Evolutionary conservation across 805 yeast genomes (phyloP).

Genomic region (Metschnikowia reukaufii): DNA sequence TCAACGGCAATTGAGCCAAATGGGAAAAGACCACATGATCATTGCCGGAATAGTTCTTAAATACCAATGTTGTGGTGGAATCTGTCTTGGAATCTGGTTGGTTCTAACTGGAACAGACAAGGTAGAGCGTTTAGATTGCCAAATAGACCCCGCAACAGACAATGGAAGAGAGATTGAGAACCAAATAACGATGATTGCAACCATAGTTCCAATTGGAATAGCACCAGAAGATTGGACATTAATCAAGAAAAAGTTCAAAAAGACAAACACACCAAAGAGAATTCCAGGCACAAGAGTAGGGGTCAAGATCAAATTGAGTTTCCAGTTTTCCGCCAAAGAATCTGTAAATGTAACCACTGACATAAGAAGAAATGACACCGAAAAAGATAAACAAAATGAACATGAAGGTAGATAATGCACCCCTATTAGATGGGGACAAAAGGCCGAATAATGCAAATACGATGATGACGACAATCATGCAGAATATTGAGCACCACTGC

Average conservation of each 20-base stretch:
- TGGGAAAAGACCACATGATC: conserved; percentile 85
- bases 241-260: conserved; percentile 79
- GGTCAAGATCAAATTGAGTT: conserved; percentile 75
- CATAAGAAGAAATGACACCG: conserved; percentile 81
- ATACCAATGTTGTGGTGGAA: conserved; percentile 88
- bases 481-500: conserved; percentile 84
- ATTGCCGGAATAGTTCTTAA: conserved; percentile 65
- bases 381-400: conserved; percentile 78
- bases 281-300: conserved; percentile 85
- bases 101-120: conserved; percentile 79
- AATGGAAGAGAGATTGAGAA: conserved; percentile 80
- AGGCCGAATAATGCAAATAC: conserved; percentile 85
- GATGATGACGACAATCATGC: conserved; percentile 72
- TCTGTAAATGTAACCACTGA: conserved; percentile 83
- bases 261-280: conserved; percentile 60
- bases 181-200: conserved; percentile 82
- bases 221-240: conserved; percentile 87
- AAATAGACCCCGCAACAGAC: conserved; percentile 76
- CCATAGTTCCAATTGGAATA: conserved; percentile 86
- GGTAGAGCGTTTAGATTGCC: conserved; percentile 64
- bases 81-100: conserved; percentile 94
- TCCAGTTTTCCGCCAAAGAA: conserved; percentile 94
- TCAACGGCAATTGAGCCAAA: conserved; percentile 94
- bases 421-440: conserved; percentile 91
- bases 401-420: conserved; percentile 87